Percentiles rank a stretch among this genome's conserved stretches.
Conservation (phyloP, 2,329 filamentous ascomycete species). For the Akanthomyces uredinophilus region DNA sequence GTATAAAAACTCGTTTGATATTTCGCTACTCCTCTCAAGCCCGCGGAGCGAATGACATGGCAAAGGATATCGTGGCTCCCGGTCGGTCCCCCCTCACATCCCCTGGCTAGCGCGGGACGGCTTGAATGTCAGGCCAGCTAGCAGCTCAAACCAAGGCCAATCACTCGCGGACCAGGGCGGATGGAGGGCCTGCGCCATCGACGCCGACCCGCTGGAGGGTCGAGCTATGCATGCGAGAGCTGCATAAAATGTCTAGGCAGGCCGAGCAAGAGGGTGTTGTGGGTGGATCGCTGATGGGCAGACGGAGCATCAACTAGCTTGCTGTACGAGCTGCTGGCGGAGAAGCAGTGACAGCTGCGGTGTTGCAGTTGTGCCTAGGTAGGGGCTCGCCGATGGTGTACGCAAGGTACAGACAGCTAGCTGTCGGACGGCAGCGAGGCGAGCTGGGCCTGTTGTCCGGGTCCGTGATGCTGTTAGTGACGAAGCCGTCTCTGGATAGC, state of each 20-base stretch:
- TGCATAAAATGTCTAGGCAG: conserved; percentile 14
- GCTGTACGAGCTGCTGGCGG: conserved; percentile 2
- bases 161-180: background rate
- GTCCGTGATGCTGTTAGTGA: background rate
- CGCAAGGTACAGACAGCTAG: background rate
- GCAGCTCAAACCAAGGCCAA: conserved; percentile 4
- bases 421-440: background rate
- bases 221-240: conserved; percentile 11
- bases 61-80: background rate
- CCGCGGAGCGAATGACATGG: background rate
- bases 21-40: background rate
- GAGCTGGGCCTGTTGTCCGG: background rate
- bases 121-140: background rate
- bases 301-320: conserved; percentile 4
- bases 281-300: conserved; percentile 7
- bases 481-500: background rate
- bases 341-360: background rate
- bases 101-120: conserved; percentile 10
- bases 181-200: background rate
- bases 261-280: background rate
- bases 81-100: conserved; percentile 7
- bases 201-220: conserved; percentile 8
- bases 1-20: background rate
- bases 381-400: background rate
- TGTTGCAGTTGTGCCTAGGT: no score